Base-by-base conservation (phyloP, 2,329 filamentous ascomycete species). In the Claviceps capensis region DNA sequence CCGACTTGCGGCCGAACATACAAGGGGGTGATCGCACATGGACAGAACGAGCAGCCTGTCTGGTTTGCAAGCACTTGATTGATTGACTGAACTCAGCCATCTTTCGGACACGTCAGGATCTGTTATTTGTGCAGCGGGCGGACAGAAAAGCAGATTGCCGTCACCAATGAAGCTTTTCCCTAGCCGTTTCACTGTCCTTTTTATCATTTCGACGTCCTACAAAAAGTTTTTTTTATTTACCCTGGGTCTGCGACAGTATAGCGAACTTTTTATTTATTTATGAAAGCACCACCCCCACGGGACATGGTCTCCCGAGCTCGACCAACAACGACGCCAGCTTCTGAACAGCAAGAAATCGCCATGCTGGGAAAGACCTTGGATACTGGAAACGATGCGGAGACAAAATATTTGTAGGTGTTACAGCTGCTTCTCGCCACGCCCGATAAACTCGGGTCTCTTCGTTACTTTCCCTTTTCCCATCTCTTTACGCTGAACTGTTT, bases 11-110 rank as follows among this genome's bases (percentile, higher is more conserved):
- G 47, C 60, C 70, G 34, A 66, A 68, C 9, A 64, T 79, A 6
- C 61, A 61, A 2, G 74, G 71, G 9, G 76, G 76, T 2, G 71
- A 72, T 36, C 77, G 74, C 62, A 66, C 64, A 9, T 81, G 78
- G 78, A 72, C 68, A 11, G 76, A 80, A 60, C 69, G 69, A 37
- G 65, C 62, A 3, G 52, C 67, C 47, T 81, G 78, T 55, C 67
- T 80, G 38, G 59, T 76, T 42, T 81, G 78, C 59, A 65, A 65
- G 22, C 59, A 65, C n/a, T 63, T 65, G 44, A 73, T 79, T 52
- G 70, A 73, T 79, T 53, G 70, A 74, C 43, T 58, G 47, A 52
- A 6, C 34, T 11, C 16, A n/a, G 17, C 23, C 23, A 44, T 26
- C 19, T 16, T 44, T 11, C 11, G 22, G 23, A 3, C 42, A 8